Percentiles rank a stretch among this genome's conserved stretches.
These are phyloP conservation scores for Xylaria sp. DNA, from an alignment of 2,329 filamentous ascomycete genomes.

Conservation along the genomic window DNA sequence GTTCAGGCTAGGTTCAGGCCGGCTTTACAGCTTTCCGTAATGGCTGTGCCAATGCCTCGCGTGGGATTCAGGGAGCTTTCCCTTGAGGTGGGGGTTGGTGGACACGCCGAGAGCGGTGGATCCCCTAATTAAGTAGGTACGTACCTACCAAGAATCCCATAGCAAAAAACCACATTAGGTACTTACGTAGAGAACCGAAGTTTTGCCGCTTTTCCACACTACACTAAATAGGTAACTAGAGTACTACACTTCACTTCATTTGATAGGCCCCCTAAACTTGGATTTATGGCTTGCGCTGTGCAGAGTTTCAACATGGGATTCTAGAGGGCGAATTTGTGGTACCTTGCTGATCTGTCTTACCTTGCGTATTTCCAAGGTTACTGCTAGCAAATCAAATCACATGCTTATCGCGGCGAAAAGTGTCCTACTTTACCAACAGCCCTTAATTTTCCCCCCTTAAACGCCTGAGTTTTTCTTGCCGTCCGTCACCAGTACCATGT, in stretches of 20 bases:
- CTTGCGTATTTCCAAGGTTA: too few species aligned
- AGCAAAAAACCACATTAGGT: too few species aligned
- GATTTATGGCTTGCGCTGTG: too few species aligned
- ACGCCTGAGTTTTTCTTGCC: not conserved
- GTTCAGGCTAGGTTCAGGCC: not conserved
- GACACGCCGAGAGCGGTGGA: not conserved
- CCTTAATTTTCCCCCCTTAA: not conserved
- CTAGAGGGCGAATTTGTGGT: not conserved
- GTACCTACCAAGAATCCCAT: too few species aligned
- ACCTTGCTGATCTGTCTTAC: not conserved
- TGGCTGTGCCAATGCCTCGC: not conserved
- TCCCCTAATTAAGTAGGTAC: too few species aligned
- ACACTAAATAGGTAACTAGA: not conserved
- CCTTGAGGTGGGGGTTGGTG: not conserved
- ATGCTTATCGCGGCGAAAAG: not conserved
- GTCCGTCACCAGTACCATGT: constrained; percentile 46
- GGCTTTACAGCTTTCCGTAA: not conserved
- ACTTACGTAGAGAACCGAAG: constrained; percentile 1
- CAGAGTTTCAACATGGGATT: not conserved
- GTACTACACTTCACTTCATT: not conserved
- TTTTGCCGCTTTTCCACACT: not conserved
- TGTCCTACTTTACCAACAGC: not conserved
- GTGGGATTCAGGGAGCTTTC: not conserved
- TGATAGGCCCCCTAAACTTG: not conserved
- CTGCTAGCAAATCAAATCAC: not conserved